These are phyloP conservation scores for Trametes versicolor DNA, from an alignment of 1,284 basidiomycete species.

Conservation along the genomic window DNA sequence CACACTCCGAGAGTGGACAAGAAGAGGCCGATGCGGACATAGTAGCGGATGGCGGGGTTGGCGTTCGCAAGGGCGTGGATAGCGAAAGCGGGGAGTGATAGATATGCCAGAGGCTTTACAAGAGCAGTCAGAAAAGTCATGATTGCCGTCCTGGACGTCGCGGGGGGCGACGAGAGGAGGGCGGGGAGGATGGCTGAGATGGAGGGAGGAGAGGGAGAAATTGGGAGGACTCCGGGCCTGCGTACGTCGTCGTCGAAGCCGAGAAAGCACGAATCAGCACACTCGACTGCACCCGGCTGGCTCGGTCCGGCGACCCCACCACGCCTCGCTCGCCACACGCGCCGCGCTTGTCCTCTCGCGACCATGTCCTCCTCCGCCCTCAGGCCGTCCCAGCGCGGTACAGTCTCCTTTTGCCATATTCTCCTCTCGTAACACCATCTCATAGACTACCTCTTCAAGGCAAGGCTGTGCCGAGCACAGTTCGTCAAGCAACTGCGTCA, in stretches of 20 bases:
- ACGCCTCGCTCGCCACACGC: slow-evolving; percentile 12
- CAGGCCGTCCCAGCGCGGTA: slow-evolving; percentile 28
- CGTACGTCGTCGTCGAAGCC: slow-evolving; percentile 33
- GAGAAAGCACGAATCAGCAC: slow-evolving; percentile 30
- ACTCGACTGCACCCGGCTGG: slow-evolving; percentile 28
- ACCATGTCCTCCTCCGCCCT: slow-evolving; percentile 28
- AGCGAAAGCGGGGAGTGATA: slow-evolving; percentile 74
- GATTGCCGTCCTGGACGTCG: slow-evolving; percentile 22
- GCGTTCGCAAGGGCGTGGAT: slow-evolving; percentile 65
- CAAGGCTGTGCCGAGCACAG: slow-evolving; percentile 15
- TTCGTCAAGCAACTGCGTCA: slow-evolving; percentile 21
- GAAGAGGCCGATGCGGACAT: slow-evolving; percentile 80
- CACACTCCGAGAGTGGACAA: slow-evolving; percentile 78
- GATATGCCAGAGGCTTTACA: slow-evolving; percentile 75
- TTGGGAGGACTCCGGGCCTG: slow-evolving; percentile 37
- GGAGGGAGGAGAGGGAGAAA: slow-evolving; percentile 20
- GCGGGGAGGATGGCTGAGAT: slow-evolving; percentile 15
- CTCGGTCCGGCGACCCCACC: slow-evolving; percentile 1
- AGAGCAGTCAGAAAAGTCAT: slow-evolving; percentile 71
- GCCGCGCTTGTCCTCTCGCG: slow-evolving; percentile 13
- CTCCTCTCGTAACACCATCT: background rate
- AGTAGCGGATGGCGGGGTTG: slow-evolving; percentile 71
- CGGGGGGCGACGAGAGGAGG: slow-evolving; percentile 19
- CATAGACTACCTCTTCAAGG: slow-evolving; percentile 17
- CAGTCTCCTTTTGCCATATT: slow-evolving; percentile 3